These are phyloP conservation scores for Tetraselmis chui DNA, from an alignment of 139 green algal species.

Conservation along the genomic window DNA sequence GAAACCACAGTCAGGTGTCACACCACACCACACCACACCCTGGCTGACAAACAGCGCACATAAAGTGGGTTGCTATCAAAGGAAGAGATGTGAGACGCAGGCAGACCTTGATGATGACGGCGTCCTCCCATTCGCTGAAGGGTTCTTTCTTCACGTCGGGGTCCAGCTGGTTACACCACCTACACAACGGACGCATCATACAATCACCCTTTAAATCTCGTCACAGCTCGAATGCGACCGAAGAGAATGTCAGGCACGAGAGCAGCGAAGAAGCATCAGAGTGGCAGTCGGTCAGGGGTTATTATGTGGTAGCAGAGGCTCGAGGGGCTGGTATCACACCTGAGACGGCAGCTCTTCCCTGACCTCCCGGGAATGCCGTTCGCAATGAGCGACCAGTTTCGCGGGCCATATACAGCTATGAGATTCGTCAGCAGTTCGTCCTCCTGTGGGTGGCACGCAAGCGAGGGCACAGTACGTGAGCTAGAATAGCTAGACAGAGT, in stretches of 20 bases:
- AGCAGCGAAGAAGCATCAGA: too few relatives aligned
- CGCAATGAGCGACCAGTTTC: slow-evolving; percentile 59
- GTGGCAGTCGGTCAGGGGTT: background rate
- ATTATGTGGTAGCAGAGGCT: background rate
- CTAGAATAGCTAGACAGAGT: too few relatives aligned
- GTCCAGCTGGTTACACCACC: slow-evolving; percentile 56
- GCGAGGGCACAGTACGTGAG: too few relatives aligned
- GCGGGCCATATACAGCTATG: slow-evolving; percentile 51
- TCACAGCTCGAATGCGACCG: too few relatives aligned
- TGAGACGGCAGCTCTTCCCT: slow-evolving; percentile 60
- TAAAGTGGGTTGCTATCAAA: background rate
- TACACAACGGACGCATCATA: too few relatives aligned
- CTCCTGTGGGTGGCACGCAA: slow-evolving; percentile 70
- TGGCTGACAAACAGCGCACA: background rate
- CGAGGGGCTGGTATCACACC: slow-evolving; percentile 10
- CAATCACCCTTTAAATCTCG: too few relatives aligned
- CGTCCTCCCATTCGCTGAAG: slow-evolving; percentile 53
- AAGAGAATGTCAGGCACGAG: too few relatives aligned
- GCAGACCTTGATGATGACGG: slow-evolving; percentile 41
- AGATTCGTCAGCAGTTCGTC: slow-evolving; percentile 53
- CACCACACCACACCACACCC: background rate
- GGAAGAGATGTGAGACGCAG: background rate
- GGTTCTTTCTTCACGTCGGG: slow-evolving; percentile 45
- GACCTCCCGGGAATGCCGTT: slow-evolving; percentile 41
- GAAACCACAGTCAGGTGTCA: background rate